A percentile compares a stretch with the other conserved stretches of the same genome.
Conservation (phyloP, 768 basidiomycete species). For the Galerina marginata region DNA sequence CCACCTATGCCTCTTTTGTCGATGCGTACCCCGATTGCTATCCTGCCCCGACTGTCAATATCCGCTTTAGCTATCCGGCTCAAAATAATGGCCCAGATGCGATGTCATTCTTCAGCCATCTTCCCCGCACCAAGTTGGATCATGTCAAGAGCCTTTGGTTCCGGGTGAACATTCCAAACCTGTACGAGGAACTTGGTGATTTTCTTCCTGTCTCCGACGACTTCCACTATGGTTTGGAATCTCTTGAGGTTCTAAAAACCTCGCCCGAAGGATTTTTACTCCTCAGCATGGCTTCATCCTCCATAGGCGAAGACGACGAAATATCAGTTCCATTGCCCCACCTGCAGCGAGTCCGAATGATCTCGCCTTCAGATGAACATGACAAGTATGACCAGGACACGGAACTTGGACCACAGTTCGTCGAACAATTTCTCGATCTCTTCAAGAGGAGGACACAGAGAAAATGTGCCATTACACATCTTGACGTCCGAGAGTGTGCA, state of each 20-base stretch:
- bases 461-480: neutral
- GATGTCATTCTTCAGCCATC: neutral
- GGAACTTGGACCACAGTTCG: neutral
- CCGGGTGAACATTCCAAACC: neutral
- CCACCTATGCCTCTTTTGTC: neutral
- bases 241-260: neutral
- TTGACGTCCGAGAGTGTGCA: neutral
- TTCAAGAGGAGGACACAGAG: neutral
- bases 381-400: neutral
- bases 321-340: neutral
- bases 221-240: neutral
- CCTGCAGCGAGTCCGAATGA: neutral
- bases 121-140: neutral
- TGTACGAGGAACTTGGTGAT: neutral
- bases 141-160: neutral
- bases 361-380: neutral
- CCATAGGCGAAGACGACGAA: neutral
- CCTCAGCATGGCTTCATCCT: neutral
- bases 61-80: neutral
- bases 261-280: neutral
- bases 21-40: neutral
- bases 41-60: neutral
- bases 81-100: neutral
- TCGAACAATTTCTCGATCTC: neutral
- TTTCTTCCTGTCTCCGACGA: neutral